A percentile compares a stretch with the other conserved stretches of the same genome.
These are phyloP conservation scores for Linaria vulgaris DNA, from an alignment of 257 asterid genomes.

Conservation along the genomic window DNA sequence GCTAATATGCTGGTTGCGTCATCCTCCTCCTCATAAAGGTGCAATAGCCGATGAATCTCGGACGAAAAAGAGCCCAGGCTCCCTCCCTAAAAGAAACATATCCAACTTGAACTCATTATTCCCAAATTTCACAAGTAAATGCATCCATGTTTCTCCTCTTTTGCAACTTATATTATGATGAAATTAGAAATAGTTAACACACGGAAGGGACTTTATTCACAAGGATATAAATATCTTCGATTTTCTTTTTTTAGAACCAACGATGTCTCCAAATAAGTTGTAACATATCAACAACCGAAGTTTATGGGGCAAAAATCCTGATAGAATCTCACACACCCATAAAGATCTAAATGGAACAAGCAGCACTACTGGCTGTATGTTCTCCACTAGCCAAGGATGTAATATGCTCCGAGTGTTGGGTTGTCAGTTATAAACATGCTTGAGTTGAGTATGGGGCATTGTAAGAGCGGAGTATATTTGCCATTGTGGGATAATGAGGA, in stretches of 20 bases:
- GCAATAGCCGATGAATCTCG: slow-evolving; percentile 77
- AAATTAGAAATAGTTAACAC: background rate
- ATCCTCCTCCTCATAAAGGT: slow-evolving; percentile 91
- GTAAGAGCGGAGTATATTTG: no score
- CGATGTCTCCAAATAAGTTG: background rate
- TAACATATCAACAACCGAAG: background rate
- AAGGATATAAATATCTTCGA: slow-evolving; percentile 1
- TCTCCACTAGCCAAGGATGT: no score
- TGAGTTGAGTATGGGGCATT: no score
- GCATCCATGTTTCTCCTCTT: slow-evolving; percentile 15
- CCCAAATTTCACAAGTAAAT: slow-evolving; percentile 11
- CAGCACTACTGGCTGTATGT: no score
- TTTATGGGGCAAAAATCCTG: background rate
- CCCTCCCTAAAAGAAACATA: slow-evolving; percentile 61
- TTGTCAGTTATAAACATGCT: no score
- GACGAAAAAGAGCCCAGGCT: slow-evolving; percentile 74
- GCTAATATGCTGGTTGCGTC: slow-evolving; percentile 92
- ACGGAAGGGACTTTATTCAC: slow-evolving; percentile 10
- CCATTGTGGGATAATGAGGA: no score
- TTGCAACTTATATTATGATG: slow-evolving; percentile 8
- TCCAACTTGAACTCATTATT: slow-evolving; percentile 23
- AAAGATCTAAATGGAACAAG: background rate
- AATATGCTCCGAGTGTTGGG: no score
- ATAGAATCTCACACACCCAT: background rate
- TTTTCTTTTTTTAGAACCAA: slow-evolving; percentile 1